A percentile compares a stretch with the other conserved stretches of the same genome.
Evolutionary conservation across 352 stramenopile genomes (phyloP).

Genomic region (Saprolegnia diclina): DNA sequence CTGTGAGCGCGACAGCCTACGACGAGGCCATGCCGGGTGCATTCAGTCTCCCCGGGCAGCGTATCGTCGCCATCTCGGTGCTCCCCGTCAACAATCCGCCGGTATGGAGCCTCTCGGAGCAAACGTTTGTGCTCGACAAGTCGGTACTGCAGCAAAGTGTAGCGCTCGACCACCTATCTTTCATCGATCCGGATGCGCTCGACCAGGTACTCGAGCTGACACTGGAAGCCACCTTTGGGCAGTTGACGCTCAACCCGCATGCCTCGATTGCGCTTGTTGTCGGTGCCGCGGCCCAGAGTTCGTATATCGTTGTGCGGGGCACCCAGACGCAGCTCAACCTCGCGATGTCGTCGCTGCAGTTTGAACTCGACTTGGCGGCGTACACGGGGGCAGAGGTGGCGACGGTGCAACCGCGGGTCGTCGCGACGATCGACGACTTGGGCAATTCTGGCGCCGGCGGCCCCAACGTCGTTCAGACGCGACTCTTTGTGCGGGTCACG

Average conservation of each 20-base stretch:
- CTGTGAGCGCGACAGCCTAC: conserved; percentile 36
- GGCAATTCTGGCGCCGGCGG: conserved; percentile 47
- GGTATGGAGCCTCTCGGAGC: conserved; percentile 40
- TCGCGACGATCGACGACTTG: conserved; percentile 53
- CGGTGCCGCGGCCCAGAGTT: not conserved
- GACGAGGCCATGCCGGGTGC: conserved; percentile 44
- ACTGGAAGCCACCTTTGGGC: conserved; percentile 40
- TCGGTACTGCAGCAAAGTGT: not conserved
- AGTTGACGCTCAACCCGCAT: conserved; percentile 32
- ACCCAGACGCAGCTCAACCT: conserved; percentile 36
- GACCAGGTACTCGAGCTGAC: conserved; percentile 41
- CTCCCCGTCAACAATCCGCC: conserved; percentile 54
- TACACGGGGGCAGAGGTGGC: conserved; percentile 29
- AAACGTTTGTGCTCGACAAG: conserved; percentile 26
- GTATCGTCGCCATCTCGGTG: conserved; percentile 35
- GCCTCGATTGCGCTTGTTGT: not conserved
- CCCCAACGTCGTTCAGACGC: conserved; percentile 37
- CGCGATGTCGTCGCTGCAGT: conserved; percentile 41
- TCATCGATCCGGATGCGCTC: conserved; percentile 45
- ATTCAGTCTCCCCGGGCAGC: conserved; percentile 21
- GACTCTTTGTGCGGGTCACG: conserved; percentile 34
- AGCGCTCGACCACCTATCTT: conserved; percentile 35
- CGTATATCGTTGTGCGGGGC: conserved; percentile 12
- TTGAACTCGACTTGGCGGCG: conserved; percentile 35
- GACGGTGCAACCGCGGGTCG: conserved; percentile 36